Base-by-base conservation (phyloP, 805 yeast species). In the Candida boleticola region DNA sequence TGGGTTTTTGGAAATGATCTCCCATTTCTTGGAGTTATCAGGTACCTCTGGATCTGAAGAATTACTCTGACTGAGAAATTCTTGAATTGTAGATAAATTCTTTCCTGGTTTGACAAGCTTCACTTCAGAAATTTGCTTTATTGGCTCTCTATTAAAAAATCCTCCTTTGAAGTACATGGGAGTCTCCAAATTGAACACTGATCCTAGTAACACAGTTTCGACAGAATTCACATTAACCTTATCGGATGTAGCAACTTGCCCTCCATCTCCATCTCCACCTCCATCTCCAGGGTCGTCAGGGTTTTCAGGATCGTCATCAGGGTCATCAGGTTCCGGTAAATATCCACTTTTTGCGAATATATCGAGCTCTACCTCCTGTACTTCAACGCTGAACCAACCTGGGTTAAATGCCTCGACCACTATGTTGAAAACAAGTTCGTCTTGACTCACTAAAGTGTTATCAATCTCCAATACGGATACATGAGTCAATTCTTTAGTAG, bases 381-480 rank as follows among this genome's bases (percentile, higher is more conserved):
- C 71, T 2, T 69, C 65, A 4, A 89, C 79, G 2, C 85, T 73
- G 49, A 89, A 71, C 63, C 90, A 76, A 0, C 97, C 96, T 0
- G 97, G 97, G 58, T 92, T 92, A 52, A 83, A 79, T 0, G 95
- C 95, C 45, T 80, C 84, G 18, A 89, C 78, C 2, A 79, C 76
- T 52, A 92, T 66, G 57, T 84, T 87, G 65, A 92, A 89, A 0
- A 89, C 76, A 36, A 92, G 66, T 57, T 89, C 97, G 54, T 89
- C 96, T 48, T 83, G 82, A 39, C 93, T 82, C 2, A 88, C 85
- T 10, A 90, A 67, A 1, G 90, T 76, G 53, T 87, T 87, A 38
- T 76, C 77, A 31, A 90, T 70, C n/a, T 79, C 66, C 2, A 68
- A 59, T 7, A 90, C 77, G 17, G 76, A 64, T 16, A 89, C 83